These are phyloP conservation scores for Thelephora terrestris DNA, from an alignment of 1,284 basidiomycete genomes.

Conservation along the genomic window DNA sequence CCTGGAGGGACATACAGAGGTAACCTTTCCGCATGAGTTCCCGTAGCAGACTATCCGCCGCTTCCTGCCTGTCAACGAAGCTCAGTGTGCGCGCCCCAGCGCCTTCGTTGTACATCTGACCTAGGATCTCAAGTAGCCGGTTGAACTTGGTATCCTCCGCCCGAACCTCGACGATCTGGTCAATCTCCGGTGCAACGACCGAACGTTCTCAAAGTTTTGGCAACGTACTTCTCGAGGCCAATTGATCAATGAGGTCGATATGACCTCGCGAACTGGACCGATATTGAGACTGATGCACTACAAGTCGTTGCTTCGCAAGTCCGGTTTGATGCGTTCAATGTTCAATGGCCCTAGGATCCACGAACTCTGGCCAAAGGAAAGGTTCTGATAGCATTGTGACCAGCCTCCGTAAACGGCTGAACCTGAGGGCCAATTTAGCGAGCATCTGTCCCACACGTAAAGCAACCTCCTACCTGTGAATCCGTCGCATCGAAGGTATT, in stretches of 20 bases:
- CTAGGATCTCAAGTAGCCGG: constrained; percentile 91
- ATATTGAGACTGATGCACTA: constrained; percentile 62
- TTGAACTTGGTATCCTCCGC: constrained; percentile 92
- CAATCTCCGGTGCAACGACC: constrained; percentile 96
- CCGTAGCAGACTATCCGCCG: constrained; percentile 93
- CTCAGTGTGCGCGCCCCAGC: constrained; percentile 87
- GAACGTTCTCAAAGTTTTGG: too few species aligned
- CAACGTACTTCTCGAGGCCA: too few species aligned
- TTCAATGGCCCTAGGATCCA: constrained; percentile 58
- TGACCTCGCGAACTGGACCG: constrained; percentile 65
- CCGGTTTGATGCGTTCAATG: constrained; percentile 52
- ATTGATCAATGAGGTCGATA: too few species aligned
- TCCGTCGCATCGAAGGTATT: constrained; percentile 37
- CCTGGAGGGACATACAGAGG: constrained; percentile 93
- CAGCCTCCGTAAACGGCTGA: constrained; percentile 43
- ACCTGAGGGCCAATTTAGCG: neutral
- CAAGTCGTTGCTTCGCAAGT: constrained; percentile 51
- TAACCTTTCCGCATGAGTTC: constrained; percentile 96
- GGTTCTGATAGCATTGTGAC: constrained; percentile 67
- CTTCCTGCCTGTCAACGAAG: constrained; percentile 97
- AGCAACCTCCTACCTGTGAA: constrained; percentile 28
- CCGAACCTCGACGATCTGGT: constrained; percentile 95
- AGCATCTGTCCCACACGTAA: too few species aligned
- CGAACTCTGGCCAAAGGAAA: constrained; percentile 67
- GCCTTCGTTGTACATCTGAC: constrained; percentile 93